Evolutionary conservation across 345 rosid species (phyloP), one percentile per base, ranked within the genome.

Genomic region (Pistacia integerrima): DNA sequence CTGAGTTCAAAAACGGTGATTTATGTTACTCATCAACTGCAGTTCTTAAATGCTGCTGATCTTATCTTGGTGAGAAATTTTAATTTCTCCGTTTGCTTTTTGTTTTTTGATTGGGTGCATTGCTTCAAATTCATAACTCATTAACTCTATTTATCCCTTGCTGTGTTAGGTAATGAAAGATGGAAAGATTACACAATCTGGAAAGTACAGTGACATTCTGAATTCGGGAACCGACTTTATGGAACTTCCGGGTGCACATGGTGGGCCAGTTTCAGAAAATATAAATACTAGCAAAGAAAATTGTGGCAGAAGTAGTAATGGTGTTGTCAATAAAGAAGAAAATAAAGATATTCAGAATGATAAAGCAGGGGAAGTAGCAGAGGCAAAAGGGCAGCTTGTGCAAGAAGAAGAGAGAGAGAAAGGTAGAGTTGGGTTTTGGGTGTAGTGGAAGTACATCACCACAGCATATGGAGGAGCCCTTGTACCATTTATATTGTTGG

Each of bases 401-500:
- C 89, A 88, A 83, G 95, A 91, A 72, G 97, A 93, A 80, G 97
- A 93, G 79, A 88, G 96, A 73, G 96, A 90, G 85, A 91, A 88
- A 84, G 97, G 97, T 17, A 81, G 84, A 5, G 97, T 93, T 6
- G 86, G 92, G 51, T 85, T 88, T 76, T 67, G 62, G 56, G 89
- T 91, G 3, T 93, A 91, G 82, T 84, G 91, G 91, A 85, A 88
- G 54, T 91, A 88, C 69, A 77, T 88, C 55, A 93, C 91, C 12
- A 81, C 87, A 18, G 94, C 94, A 41, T 87, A 89, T 41, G 90
- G 92, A 58, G 96, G 94, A 81, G 92, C 87, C 60, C 91, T 91
- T 30, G 91, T 88, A 70, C 97, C 96, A 28, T 76, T 86, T 63
- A 85, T 91, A 80, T 76, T 93, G 79, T 74, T 91, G 77, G 92